Conservation (phyloP, 2,329 filamentous ascomycete genomes). For the Raffaelea ambrosiae region DNA sequence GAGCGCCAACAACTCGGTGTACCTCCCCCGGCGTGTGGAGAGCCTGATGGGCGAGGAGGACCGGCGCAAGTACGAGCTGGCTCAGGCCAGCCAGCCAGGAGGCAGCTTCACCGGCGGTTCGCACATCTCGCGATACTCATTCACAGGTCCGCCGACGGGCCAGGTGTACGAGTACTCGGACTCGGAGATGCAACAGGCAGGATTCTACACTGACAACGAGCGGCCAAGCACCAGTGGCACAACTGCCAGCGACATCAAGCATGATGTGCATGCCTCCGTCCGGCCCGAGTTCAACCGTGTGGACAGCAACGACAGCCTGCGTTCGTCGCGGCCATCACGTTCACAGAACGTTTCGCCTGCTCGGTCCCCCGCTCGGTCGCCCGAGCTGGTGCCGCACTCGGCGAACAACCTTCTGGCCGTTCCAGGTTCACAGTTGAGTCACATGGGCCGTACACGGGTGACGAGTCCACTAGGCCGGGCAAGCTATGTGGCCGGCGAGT, state of each 20-base stretch:
- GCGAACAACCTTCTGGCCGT: slow-evolving; percentile 5
- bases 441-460: slow-evolving; percentile 1
- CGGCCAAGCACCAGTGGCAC: slow-evolving; percentile 20
- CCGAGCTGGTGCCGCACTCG: slow-evolving; percentile 10
- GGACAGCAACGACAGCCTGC: slow-evolving; percentile 16
- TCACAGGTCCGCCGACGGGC: slow-evolving; percentile 26
- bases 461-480: slow-evolving; percentile 29
- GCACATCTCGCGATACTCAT: not conserved
- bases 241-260: not conserved
- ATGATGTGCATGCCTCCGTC: not conserved
- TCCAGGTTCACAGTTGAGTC: not conserved
- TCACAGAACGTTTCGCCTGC: no score
- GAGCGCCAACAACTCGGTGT: slow-evolving; percentile 46
- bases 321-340: slow-evolving; percentile 7
- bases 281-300: not conserved
- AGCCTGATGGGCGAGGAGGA: slow-evolving; percentile 75
- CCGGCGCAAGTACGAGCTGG: slow-evolving; percentile 62
- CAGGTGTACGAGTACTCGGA: slow-evolving; percentile 43
- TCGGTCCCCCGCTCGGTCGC: slow-evolving; percentile 7
- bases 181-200: slow-evolving; percentile 29
- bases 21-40: slow-evolving; percentile 60
- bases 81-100: slow-evolving; percentile 46
- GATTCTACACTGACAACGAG: slow-evolving; percentile 29
- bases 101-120: slow-evolving; percentile 21
- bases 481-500: slow-evolving; percentile 22